These are phyloP conservation scores for Nakazawaea populi DNA, from an alignment of 805 yeast genomes.

Conservation along the genomic window DNA sequence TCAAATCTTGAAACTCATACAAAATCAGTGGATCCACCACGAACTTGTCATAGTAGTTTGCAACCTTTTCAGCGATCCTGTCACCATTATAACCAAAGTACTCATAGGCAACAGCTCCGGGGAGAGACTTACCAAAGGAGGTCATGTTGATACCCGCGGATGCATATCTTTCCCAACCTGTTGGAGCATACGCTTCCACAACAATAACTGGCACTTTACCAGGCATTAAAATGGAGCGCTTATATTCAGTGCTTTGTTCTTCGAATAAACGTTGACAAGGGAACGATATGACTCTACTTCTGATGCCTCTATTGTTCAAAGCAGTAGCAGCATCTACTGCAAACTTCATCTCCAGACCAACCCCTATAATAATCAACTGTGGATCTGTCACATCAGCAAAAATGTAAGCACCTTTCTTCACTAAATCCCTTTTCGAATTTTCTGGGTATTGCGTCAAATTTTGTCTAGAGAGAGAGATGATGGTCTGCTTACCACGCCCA, in stretches of 20 bases:
- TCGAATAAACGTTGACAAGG: constrained; percentile 27
- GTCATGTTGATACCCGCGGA: constrained; percentile 28
- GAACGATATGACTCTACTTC: constrained; percentile 23
- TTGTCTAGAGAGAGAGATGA: constrained; percentile 25
- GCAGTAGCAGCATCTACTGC: constrained; percentile 22
- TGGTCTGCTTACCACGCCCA: constrained; percentile 15
- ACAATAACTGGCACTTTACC: constrained; percentile 24
- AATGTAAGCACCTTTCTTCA: constrained; percentile 23
- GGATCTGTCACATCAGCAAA: constrained; percentile 18
- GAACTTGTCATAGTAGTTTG: constrained; percentile 16
- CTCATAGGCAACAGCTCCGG: constrained; percentile 25
- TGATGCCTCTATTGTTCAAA: constrained; percentile 20
- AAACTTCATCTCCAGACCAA: constrained; percentile 24
- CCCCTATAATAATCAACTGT: constrained; percentile 21
- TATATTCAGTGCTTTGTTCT: constrained; percentile 21
- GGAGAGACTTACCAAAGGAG: constrained; percentile 28
- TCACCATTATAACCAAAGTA: constrained; percentile 24
- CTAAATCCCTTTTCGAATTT: constrained; percentile 16
- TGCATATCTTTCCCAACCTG: constrained; percentile 32
- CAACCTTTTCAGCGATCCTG: constrained; percentile 23
- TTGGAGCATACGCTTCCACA: constrained; percentile 28
- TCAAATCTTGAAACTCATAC: not conserved
- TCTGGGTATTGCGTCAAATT: constrained; percentile 21
- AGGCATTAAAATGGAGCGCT: constrained; percentile 18
- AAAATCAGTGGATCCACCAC: not conserved